phyloP scores from a whole-genome alignment of 2,329 filamentous ascomycete genomes.

The Monosporascus sp. region DNA sequence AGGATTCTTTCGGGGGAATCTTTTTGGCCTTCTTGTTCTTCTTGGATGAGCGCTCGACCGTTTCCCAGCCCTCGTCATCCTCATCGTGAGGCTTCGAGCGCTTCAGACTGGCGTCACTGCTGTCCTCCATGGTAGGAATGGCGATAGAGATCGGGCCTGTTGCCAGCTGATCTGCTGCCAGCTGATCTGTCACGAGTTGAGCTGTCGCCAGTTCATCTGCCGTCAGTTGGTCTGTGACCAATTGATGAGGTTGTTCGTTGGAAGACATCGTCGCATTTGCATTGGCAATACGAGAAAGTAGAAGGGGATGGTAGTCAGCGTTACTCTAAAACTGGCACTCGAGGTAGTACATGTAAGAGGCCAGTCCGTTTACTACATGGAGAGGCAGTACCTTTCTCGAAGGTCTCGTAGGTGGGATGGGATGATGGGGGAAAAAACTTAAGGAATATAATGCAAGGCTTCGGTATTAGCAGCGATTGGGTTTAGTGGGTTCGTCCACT shows the following conservation, averaged over 20 bases:
- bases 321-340: not conserved
- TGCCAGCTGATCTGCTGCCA: not conserved
- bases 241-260: not conserved
- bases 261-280: not conserved
- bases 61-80: constrained; percentile 46
- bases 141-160: not conserved
- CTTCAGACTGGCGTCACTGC: constrained; percentile 37
- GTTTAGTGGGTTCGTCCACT: too few species aligned
- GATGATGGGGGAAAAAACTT: too few species aligned
- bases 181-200: not conserved
- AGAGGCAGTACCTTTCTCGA: too few species aligned
- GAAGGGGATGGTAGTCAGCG: not conserved
- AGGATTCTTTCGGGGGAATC: constrained; percentile 48
- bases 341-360: not conserved
- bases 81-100: constrained; percentile 44
- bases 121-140: not conserved
- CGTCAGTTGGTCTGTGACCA: not conserved
- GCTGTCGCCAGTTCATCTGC: too few species aligned
- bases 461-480: too few species aligned
- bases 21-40: constrained; percentile 55
- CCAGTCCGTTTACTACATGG: too few species aligned
- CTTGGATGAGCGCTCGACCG: constrained; percentile 42
- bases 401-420: too few species aligned
- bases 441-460: too few species aligned
- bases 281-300: not conserved